phyloP scores from a whole-genome alignment of 176 grass and related monocot species.

The Aegilops sharonensis region DNA sequence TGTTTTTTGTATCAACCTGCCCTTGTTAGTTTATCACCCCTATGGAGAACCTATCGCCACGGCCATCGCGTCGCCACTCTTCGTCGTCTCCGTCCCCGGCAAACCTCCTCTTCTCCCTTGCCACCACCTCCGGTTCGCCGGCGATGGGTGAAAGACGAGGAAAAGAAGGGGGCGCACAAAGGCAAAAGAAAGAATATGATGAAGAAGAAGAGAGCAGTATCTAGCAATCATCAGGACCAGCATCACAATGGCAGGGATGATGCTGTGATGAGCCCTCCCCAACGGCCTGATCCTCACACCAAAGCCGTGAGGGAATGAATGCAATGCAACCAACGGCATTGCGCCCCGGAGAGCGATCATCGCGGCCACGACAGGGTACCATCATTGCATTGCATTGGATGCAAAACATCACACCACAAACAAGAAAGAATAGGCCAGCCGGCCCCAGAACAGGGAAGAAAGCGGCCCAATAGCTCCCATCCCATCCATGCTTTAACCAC shows the following conservation, averaged over 20 bases:
- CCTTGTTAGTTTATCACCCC: too few species aligned
- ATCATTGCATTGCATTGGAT: neutral
- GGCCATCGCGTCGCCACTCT: neutral
- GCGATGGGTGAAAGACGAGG: too few species aligned
- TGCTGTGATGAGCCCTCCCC: conserved; percentile 2
- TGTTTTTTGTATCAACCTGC: too few species aligned
- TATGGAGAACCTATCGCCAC: too few species aligned
- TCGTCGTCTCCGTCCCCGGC: neutral
- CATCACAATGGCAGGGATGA: neutral
- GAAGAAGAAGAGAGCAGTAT: neutral
- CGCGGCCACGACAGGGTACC: neutral
- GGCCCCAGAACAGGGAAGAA: conserved; percentile 20
- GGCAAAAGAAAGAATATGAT: neutral
- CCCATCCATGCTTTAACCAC: conserved; percentile 25
- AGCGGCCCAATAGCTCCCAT: conserved; percentile 3
- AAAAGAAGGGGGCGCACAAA: neutral
- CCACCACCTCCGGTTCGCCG: too few species aligned
- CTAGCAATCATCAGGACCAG: neutral
- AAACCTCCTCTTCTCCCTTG: neutral
- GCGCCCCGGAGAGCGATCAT: conserved; percentile 19
- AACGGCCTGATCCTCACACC: conserved; percentile 31
- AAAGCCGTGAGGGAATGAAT: conserved; percentile 13
- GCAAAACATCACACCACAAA: too few species aligned
- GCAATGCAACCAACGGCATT: conserved; percentile 21
- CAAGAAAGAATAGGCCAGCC: neutral